A percentile compares a stretch with the other conserved stretches of the same genome.
Conservation (phyloP, 2,329 filamentous ascomycete genomes). For the Verticillium longisporum region DNA sequence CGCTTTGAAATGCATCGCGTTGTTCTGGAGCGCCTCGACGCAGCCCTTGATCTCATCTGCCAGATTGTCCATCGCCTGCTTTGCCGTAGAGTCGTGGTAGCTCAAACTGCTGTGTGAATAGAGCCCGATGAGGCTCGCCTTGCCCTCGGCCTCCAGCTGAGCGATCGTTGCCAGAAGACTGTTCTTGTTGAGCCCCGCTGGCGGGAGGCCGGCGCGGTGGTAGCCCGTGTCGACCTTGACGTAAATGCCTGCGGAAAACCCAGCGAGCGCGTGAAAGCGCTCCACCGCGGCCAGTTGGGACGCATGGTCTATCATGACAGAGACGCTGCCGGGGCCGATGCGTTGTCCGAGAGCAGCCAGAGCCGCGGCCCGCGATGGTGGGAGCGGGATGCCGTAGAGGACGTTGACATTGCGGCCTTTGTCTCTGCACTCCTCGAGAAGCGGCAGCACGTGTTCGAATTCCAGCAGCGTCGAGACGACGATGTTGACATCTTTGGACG, state of each 20-base stretch:
- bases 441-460: constrained; percentile 44
- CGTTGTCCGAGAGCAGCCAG: constrained; percentile 36
- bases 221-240: constrained; percentile 60
- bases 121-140: constrained; percentile 15
- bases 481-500: constrained; percentile 36
- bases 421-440: constrained; percentile 22
- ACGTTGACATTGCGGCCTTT: constrained; percentile 23
- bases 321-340: constrained; percentile 38
- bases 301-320: constrained; percentile 51
- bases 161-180: constrained; percentile 29
- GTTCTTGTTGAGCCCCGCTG: constrained; percentile 28
- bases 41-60: constrained; percentile 22
- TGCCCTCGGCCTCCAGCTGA: constrained; percentile 9
- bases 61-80: constrained; percentile 21
- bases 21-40: constrained; percentile 13
- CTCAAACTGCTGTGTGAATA: constrained; percentile 27
- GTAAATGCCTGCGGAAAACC: constrained; percentile 34
- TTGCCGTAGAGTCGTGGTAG: constrained; percentile 18
- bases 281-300: constrained; percentile 30
- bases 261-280: constrained; percentile 22
- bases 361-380: constrained; percentile 44
- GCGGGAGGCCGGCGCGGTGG: constrained; percentile 51
- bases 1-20: constrained; percentile 9
- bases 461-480: constrained; percentile 55
- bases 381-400: constrained; percentile 55